Evolutionary conservation across 2,329 filamentous ascomycete genomes (phyloP).

Genomic region (Alternaria brassicicola): DNA sequence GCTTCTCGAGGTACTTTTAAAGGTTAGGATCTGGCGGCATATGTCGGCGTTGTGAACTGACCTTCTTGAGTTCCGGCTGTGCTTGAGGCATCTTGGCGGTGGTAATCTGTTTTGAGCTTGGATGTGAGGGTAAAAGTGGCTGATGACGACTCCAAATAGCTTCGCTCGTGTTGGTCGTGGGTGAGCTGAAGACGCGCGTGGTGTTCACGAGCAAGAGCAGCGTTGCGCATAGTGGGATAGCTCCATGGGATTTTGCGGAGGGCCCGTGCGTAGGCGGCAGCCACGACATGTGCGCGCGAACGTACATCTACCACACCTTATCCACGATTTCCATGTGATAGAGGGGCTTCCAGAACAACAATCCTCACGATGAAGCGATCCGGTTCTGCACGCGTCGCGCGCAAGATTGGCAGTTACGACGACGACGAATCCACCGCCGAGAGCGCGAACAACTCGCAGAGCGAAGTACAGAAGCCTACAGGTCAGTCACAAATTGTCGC

Average conservation of each 20-base stretch:
- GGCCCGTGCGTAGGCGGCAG: constrained; percentile 17
- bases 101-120: constrained; percentile 5
- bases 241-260: constrained; percentile 30
- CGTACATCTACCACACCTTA: background rate
- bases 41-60: constrained; percentile 48
- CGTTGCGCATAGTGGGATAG: constrained; percentile 20
- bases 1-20: constrained; percentile 94
- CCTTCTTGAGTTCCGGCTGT: constrained; percentile 99
- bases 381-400: constrained; percentile 69
- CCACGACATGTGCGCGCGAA: constrained; percentile 19
- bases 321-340: background rate
- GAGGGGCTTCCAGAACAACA: background rate
- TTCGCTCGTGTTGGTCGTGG: constrained; percentile 10
- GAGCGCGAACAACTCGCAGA: constrained; percentile 38
- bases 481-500: constrained; percentile 49
- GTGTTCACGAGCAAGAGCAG: constrained; percentile 19
- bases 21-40: constrained; percentile 26
- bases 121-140: background rate
- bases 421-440: constrained; percentile 51
- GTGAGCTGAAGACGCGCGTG: constrained; percentile 14
- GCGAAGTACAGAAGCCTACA: constrained; percentile 41
- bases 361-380: constrained; percentile 59
- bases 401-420: constrained; percentile 76
- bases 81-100: constrained; percentile 86
- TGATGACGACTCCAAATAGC: background rate